A percentile compares a stretch with the other conserved stretches of the same genome.
These are phyloP conservation scores for Dendrobium huoshanense DNA, from an alignment of 106 monocot genomes.

Conservation along the genomic window DNA sequence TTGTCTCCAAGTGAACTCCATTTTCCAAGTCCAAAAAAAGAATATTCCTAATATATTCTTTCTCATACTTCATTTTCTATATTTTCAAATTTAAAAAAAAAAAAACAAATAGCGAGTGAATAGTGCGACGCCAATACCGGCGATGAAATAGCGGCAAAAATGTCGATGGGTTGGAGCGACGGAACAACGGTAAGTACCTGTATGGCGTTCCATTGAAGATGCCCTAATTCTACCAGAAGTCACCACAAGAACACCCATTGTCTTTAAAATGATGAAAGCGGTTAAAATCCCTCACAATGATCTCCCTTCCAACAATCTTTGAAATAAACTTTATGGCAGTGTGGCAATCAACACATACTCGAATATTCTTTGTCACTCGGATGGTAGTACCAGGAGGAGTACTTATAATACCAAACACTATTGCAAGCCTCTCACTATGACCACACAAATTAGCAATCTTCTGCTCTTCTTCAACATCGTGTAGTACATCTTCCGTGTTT, in stretches of 20 bases:
- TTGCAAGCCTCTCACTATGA: constrained; percentile 86
- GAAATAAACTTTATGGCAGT: constrained; percentile 60
- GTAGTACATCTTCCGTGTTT: constrained; percentile 58
- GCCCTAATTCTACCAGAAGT: constrained; percentile 23
- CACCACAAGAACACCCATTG: constrained; percentile 31
- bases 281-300: constrained; percentile 67
- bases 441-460: constrained; percentile 49
- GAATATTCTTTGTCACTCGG: constrained; percentile 72
- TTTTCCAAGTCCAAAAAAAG: too few species aligned
- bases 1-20: too few species aligned
- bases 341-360: constrained; percentile 84
- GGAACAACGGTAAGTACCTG: too few species aligned
- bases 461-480: constrained; percentile 83
- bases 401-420: constrained; percentile 78
- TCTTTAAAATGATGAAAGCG: constrained; percentile 71
- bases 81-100: too few species aligned
- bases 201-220: too few species aligned
- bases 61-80: too few species aligned
- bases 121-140: too few species aligned
- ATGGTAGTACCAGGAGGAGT: constrained; percentile 52
- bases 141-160: too few species aligned
- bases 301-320: constrained; percentile 74
- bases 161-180: too few species aligned
- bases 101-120: too few species aligned
- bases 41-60: too few species aligned